phyloP scores from a whole-genome alignment of 2,329 filamentous ascomycete species.

The Coniochaeta sp. region DNA sequence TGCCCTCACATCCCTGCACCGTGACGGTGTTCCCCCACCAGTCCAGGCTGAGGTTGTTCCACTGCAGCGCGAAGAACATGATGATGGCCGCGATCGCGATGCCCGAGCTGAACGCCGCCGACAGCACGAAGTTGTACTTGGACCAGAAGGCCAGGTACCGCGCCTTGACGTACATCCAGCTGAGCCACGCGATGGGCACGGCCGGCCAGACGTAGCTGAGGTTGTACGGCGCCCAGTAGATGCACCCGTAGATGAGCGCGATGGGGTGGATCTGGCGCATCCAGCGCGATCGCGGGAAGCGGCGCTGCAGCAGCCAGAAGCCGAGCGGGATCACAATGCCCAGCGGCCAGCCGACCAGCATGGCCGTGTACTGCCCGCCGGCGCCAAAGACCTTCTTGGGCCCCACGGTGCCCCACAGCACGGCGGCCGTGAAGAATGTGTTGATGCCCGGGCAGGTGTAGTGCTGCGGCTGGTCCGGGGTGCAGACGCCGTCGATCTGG shows the following conservation, averaged over 20 bases:
- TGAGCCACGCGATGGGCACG: slow-evolving; percentile 38
- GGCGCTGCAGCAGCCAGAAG: slow-evolving; percentile 26
- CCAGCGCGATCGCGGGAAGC: slow-evolving; percentile 22
- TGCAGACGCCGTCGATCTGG: slow-evolving; percentile 41
- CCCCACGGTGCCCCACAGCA: slow-evolving; percentile 48
- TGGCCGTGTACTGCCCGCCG: slow-evolving; percentile 38
- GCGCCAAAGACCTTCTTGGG: slow-evolving; percentile 42
- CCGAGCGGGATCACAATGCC: slow-evolving; percentile 37
- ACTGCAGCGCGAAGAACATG: slow-evolving; percentile 46
- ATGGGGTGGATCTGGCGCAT: slow-evolving; percentile 40
- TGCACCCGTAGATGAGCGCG: slow-evolving; percentile 37
- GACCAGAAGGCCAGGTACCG: slow-evolving; percentile 41
- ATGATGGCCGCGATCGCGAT: slow-evolving; percentile 43
- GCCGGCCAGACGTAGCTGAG: slow-evolving; percentile 39
- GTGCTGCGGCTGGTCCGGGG: slow-evolving; percentile 35
- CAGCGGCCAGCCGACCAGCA: slow-evolving; percentile 42
- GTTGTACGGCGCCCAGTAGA: slow-evolving; percentile 42
- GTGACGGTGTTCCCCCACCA: slow-evolving; percentile 41
- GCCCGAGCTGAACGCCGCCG: slow-evolving; percentile 40
- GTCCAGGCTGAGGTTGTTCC: slow-evolving; percentile 29
- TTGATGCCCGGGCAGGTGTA: slow-evolving; percentile 46
- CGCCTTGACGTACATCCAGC: slow-evolving; percentile 38
- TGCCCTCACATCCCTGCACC: slow-evolving; percentile 13
- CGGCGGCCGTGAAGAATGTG: slow-evolving; percentile 49
- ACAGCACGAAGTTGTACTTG: slow-evolving; percentile 48